Evolutionary conservation across 2,329 filamentous ascomycete species (phyloP), one percentile per base, ranked within the genome.

Genomic region (Pseudonectria foliicola): DNA sequence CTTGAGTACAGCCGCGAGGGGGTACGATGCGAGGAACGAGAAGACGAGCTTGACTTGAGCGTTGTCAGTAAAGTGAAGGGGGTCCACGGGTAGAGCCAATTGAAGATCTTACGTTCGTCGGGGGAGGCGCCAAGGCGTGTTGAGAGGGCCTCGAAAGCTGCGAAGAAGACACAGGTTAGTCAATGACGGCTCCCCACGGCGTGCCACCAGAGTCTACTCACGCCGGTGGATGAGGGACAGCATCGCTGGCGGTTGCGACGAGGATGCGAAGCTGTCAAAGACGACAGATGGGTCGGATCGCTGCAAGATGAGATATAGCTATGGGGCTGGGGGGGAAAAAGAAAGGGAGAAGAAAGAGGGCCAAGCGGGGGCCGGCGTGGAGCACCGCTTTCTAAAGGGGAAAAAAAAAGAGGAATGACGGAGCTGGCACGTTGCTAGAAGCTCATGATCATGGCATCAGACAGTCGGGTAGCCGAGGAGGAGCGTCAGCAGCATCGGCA

Each of bases 21-120:
- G 92, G 56, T 94, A 98, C 10, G 92, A 96, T 26, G 95, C 62
- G 31, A 98, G 71, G 60, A 96, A 94, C 6, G 85, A 87, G 57
- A 80, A 81, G 52, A 95, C 82, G 50, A 96, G 82, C 61, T 98
- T 98, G 49, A 98, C 89, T 95, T 50, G 38, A 31, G n/a, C 8
- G 15, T 23, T 24, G 6, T 21, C 18, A 27, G 34, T 31, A 45
- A 38, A 47, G 44, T 13, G 37, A 52, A 29, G 49, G 45, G 25
- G 27, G n/a, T 24, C 13, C 15, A 18, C 14, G 23, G 11, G 27
- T 38, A 8, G 12, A 12, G 25, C 13, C 14, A 23, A 24, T 27
- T 13, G n/a, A 11, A 26, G 27, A 25, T 25, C 58, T 50, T 34
- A 64, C 62, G 50, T 50, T 65, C 62, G 37, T 64, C 62, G 25